Evolutionary conservation across 257 asterid genomes (phyloP).

Genomic region (Datura wrightii): DNA sequence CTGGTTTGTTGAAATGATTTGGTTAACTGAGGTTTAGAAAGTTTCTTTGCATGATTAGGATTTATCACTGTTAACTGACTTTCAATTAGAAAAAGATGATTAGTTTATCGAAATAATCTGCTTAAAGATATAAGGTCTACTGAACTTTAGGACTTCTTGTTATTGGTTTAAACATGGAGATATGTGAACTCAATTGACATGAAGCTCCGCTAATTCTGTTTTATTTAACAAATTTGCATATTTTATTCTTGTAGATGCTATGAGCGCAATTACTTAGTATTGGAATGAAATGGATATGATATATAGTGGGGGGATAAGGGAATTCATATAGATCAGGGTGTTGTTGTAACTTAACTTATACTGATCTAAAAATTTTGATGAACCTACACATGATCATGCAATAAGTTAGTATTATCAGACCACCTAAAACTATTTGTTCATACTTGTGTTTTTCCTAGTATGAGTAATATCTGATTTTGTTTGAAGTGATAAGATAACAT

Average conservation of each 20-base stretch:
- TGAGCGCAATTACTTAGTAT: background rate
- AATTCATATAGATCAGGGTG: background rate
- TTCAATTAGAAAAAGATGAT: background rate
- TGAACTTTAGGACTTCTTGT: slow-evolving; percentile 5
- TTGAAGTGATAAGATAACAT: background rate
- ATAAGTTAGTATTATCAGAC: background rate
- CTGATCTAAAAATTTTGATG: background rate
- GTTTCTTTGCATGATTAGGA: slow-evolving; percentile 3
- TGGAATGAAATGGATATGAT: background rate
- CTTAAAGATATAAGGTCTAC: background rate
- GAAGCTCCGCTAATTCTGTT: slow-evolving; percentile 10
- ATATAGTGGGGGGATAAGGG: background rate
- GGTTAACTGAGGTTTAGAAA: slow-evolving; percentile 16
- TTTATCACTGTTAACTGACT: background rate
- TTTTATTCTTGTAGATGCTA: background rate
- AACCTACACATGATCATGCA: background rate
- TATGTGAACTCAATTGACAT: background rate
- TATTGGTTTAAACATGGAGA: background rate
- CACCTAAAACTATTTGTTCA: background rate
- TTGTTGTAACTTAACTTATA: background rate
- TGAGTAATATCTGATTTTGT: background rate
- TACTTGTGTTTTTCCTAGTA: slow-evolving; percentile 8
- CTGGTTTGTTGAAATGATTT: background rate
- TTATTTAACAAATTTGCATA: background rate
- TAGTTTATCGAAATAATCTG: background rate